A percentile compares a stretch with the other conserved stretches of the same genome.
These are phyloP conservation scores for Stachybotrys chlorohalonatus DNA, from an alignment of 2,329 filamentous ascomycete genomes.

Conservation along the genomic window DNA sequence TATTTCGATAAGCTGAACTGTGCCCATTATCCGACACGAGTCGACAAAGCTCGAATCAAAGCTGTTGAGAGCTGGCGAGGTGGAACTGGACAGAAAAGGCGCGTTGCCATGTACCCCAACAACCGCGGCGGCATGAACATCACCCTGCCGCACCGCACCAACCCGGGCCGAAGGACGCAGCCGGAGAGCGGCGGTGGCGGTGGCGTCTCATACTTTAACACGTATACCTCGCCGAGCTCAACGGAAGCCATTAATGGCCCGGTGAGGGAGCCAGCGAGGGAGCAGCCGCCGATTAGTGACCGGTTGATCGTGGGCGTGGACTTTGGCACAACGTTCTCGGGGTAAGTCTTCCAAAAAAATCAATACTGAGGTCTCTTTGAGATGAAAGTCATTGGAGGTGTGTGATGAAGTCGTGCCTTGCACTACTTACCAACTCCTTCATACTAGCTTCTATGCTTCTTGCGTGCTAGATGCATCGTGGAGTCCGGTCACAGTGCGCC, in stretches of 20 bases:
- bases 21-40: too few species aligned
- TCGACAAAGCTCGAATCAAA: neutral
- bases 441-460: too few species aligned
- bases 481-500: too few species aligned
- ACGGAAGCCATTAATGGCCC: constrained; percentile 56
- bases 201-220: constrained; percentile 35
- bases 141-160: constrained; percentile 40
- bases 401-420: too few species aligned
- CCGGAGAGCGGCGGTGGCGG: constrained; percentile 26
- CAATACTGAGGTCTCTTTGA: neutral
- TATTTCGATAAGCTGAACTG: neutral
- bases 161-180: constrained; percentile 38
- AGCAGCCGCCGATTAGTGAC: constrained; percentile 45
- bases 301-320: constrained; percentile 70
- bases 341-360: constrained; percentile 38
- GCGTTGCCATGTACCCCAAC: neutral
- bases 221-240: constrained; percentile 44
- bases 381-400: neutral
- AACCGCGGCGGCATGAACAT: constrained; percentile 27
- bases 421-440: neutral
- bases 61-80: neutral
- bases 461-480: too few species aligned
- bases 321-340: constrained; percentile 78
- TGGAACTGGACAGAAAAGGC: neutral
- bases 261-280: constrained; percentile 44